Percentiles rank a stretch among this genome's conserved stretches.
Evolutionary conservation across 169 alveolate species (phyloP).

Genomic region (Neospora caninum): DNA sequence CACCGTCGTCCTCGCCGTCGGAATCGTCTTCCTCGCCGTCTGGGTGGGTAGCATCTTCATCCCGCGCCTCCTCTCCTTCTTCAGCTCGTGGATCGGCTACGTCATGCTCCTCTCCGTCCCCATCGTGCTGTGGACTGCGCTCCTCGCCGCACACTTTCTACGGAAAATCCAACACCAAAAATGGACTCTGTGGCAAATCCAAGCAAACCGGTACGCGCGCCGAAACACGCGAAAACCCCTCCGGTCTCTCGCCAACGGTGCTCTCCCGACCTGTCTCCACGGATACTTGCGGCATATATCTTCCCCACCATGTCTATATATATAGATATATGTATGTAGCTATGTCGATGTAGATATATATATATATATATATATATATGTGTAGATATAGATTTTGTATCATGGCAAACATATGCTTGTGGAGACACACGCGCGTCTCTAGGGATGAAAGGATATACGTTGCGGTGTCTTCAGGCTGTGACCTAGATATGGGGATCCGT

Average conservation of each 20-base stretch:
- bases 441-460: too few species aligned
- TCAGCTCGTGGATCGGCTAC: slow-evolving; percentile 65
- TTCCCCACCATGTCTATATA: not conserved
- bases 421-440: too few species aligned
- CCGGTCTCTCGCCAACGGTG: too few species aligned
- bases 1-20: slow-evolving; percentile 33
- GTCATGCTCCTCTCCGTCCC: slow-evolving; percentile 69
- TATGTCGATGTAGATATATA: not conserved
- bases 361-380: not conserved
- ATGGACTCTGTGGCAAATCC: slow-evolving; percentile 64
- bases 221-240: not conserved
- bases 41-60: slow-evolving; percentile 63
- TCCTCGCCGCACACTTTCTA: slow-evolving; percentile 63
- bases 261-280: too few species aligned
- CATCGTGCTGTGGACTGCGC: slow-evolving; percentile 64
- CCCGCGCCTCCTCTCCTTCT: slow-evolving; percentile 62
- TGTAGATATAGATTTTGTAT: not conserved
- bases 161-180: slow-evolving; percentile 66
- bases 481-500: too few species aligned
- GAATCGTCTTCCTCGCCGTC: slow-evolving; percentile 44
- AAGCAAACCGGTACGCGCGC: slow-evolving; percentile 59
- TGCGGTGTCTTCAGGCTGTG: too few species aligned
- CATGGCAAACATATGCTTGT: too few species aligned
- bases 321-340: not conserved
- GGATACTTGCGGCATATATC: too few species aligned